Evolutionary conservation across 345 rosid species (phyloP).

Genomic region (Acer saccharum): DNA sequence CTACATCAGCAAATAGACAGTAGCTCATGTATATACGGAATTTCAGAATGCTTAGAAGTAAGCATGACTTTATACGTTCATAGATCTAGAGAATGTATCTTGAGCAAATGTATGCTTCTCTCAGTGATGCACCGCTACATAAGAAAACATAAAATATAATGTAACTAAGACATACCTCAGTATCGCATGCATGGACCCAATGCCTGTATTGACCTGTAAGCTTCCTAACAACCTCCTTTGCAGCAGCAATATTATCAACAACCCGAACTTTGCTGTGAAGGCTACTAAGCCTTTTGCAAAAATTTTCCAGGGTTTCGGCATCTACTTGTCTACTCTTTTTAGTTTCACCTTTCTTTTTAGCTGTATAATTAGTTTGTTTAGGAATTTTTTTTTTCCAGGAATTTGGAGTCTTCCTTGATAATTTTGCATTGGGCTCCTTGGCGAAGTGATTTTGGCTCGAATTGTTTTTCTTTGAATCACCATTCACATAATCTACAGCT

Average conservation of each 20-base stretch:
- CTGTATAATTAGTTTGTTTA: background rate
- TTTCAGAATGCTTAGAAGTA: too few relatives aligned
- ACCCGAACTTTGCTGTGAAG: conserved; percentile 62
- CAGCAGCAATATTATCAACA: conserved; percentile 62
- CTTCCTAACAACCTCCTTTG: conserved; percentile 53
- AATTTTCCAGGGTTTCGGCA: conserved; percentile 17
- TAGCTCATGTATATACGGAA: too few relatives aligned
- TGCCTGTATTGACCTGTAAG: conserved; percentile 61
- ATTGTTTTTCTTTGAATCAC: background rate
- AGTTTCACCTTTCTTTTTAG: background rate
- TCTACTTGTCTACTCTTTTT: conserved; percentile 9
- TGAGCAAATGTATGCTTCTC: conserved; percentile 11
- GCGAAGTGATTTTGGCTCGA: background rate
- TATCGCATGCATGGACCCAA: conserved; percentile 88
- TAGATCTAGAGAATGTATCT: background rate
- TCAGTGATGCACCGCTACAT: background rate
- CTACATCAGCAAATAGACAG: too few relatives aligned
- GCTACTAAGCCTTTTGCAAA: conserved; percentile 48
- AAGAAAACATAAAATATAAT: conserved; percentile 17
- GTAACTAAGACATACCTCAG: conserved; percentile 58
- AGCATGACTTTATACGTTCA: background rate
- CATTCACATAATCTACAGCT: conserved; percentile 21
- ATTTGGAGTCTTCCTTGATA: background rate
- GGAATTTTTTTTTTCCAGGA: background rate
- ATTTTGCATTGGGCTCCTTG: background rate